Percentiles rank a stretch among this genome's conserved stretches.
phyloP scores from a whole-genome alignment of 225 moss, liverwort and hornwort species.

The Marchantia polymorpha region DNA sequence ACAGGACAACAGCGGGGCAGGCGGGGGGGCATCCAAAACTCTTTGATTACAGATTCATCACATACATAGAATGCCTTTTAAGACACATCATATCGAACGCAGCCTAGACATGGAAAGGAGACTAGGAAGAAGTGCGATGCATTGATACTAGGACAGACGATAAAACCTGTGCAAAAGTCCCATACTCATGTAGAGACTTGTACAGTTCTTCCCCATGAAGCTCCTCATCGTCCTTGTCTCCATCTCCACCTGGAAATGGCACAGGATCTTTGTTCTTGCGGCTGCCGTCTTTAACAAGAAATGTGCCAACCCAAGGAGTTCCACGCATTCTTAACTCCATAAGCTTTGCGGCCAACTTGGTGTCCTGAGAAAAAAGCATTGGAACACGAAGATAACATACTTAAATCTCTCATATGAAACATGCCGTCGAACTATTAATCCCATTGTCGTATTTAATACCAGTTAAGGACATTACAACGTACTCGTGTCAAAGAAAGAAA shows the following conservation, averaged over 20 bases:
- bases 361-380: conserved; percentile 53
- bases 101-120: background rate
- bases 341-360: conserved; percentile 85
- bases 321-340: conserved; percentile 85
- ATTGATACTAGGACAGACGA: conserved; percentile 48
- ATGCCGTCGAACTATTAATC: no score
- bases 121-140: background rate
- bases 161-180: conserved; percentile 98
- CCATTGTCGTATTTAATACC: no score
- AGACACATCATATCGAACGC: background rate
- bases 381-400: no score
- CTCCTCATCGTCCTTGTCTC: conserved; percentile 69
- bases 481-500: no score
- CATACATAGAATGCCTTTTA: no score
- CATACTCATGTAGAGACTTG: conserved; percentile 91
- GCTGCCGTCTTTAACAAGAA: conserved; percentile 72
- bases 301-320: conserved; percentile 96
- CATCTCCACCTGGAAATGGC: conserved; percentile 56
- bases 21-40: no score
- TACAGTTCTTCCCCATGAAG: conserved; percentile 89
- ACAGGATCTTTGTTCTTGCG: conserved; percentile 63
- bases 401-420: no score
- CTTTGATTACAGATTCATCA: no score
- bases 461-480: no score
- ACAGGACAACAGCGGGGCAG: no score